Evolutionary conservation across 768 basidiomycete genomes (phyloP).

Genomic region (Boletus speciosus): DNA sequence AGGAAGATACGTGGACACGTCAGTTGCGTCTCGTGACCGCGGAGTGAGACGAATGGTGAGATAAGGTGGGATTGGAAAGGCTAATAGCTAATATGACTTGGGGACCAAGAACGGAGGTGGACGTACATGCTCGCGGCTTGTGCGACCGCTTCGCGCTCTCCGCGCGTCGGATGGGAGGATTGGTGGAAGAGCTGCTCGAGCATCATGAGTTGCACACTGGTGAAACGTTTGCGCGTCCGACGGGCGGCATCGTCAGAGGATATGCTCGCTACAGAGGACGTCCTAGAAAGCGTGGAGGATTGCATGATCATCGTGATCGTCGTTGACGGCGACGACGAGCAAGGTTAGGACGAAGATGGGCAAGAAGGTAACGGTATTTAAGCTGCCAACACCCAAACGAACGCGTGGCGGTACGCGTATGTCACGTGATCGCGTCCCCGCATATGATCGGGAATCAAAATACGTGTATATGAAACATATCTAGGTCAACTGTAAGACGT

Average conservation of each 20-base stretch:
- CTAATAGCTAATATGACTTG: not conserved
- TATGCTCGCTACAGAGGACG: slow-evolving; percentile 54
- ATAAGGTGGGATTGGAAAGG: not conserved
- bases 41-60: not conserved
- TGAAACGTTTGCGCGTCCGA: slow-evolving; percentile 70
- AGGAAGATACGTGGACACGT: not conserved
- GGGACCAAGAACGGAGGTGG: not conserved
- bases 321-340: slow-evolving; percentile 5
- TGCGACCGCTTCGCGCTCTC: slow-evolving; percentile 65
- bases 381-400: slow-evolving; percentile 24
- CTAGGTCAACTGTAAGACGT: not conserved
- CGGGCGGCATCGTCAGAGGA: slow-evolving; percentile 50
- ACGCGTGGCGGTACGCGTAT: slow-evolving; percentile 27
- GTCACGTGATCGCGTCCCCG: slow-evolving; percentile 29
- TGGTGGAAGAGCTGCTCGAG: slow-evolving; percentile 72
- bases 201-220: slow-evolving; percentile 62
- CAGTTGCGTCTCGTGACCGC: slow-evolving; percentile 2
- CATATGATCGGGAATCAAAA: slow-evolving; percentile 8
- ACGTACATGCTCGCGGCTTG: slow-evolving; percentile 61
- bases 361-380: slow-evolving; percentile 22
- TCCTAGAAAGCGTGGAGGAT: slow-evolving; percentile 42
- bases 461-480: not conserved
- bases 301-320: slow-evolving; percentile 14
- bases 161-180: slow-evolving; percentile 71
- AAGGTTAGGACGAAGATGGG: not conserved